Conservation (phyloP, 176 grass and related monocot genomes). For the Ensete ventricosum region DNA sequence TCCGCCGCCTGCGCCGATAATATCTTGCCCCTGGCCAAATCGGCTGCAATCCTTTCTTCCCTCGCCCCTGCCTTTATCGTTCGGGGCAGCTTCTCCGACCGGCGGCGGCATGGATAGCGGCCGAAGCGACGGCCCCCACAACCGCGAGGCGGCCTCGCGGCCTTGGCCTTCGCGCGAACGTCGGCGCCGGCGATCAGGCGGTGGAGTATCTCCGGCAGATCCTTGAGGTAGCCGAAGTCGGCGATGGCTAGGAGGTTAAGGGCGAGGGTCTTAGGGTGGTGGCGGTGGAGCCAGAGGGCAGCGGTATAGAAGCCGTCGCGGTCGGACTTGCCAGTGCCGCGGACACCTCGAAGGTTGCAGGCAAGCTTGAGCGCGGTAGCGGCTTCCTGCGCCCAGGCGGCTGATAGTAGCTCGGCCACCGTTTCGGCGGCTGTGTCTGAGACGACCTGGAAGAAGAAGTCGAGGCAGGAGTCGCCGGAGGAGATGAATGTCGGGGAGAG, state of each 20-base stretch:
- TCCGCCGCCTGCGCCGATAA: slow-evolving; percentile 16
- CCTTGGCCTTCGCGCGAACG: slow-evolving; percentile 28
- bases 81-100: not conserved
- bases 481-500: slow-evolving; percentile 46
- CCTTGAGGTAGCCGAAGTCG: slow-evolving; percentile 78
- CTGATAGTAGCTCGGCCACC: slow-evolving; percentile 30
- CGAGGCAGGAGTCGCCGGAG: slow-evolving; percentile 66
- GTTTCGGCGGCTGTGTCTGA: slow-evolving; percentile 24
- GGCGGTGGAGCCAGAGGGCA: slow-evolving; percentile 61
- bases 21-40: slow-evolving; percentile 22
- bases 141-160: not conserved
- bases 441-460: slow-evolving; percentile 84
- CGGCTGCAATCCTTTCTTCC: slow-evolving; percentile 34
- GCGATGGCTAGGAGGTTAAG: slow-evolving; percentile 44
- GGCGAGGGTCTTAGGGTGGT: slow-evolving; percentile 62
- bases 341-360: slow-evolving; percentile 64
- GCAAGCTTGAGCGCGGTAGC: slow-evolving; percentile 45
- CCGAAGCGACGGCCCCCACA: not conserved
- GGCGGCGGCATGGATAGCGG: not conserved
- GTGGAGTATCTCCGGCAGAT: slow-evolving; percentile 85
- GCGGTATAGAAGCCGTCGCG: slow-evolving; percentile 70
- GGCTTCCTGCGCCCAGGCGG: slow-evolving; percentile 40
- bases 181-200: slow-evolving; percentile 40
- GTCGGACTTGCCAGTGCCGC: slow-evolving; percentile 69
- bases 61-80: slow-evolving; percentile 11